Base-by-base conservation (phyloP, 2,329 filamentous ascomycete genomes). In the Chaetothyriales sp. region DNA sequence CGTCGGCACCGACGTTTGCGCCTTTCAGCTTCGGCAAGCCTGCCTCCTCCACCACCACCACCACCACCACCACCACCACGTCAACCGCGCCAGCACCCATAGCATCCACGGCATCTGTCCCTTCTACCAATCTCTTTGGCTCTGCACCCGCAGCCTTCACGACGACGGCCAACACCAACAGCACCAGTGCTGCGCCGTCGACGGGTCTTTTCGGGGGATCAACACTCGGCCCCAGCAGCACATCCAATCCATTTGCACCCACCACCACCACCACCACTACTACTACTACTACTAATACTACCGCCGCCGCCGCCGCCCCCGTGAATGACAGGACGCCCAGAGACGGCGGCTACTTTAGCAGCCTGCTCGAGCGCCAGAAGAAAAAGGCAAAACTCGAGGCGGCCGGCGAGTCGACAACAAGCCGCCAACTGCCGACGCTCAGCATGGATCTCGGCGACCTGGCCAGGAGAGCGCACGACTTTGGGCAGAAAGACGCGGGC, bases 361-460 rank as follows among this genome's bases (percentile, higher is more conserved):
- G 78, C 57, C 64, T 83, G 37, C 66, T 83, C 19, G 80, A 83
- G 62, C 75, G 79, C 53, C 77, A 78, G 37, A 80, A 76, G 63
- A 83, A 82, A 66, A 81, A 87, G 56, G 78, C 81, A 49, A 77
- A 83, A 58, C 80, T 82, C 59, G 78, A 78, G 15, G 68, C 68
- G 4, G 52, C 58, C 10, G 50, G 51, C 18, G 48, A 50, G 10
- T 66, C 64, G 47, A 67, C 62, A 51, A 70, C 69, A 51, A 80
- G 85, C 63, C 83, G 85, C 59, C 87, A 95, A 54, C 76, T 98
- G 46, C 90, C 92, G 5, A 86, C 83, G 63, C 76, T 98, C 58
- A 89, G 97, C 69, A 78, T 98, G 50, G 90, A 92, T 19, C 76
- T 98, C 29, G 86, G 88, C 53, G 92, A 98, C 70, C 84, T 98